These are phyloP conservation scores for Mycena metata DNA, from an alignment of 768 basidiomycete genomes.

Conservation along the genomic window DNA sequence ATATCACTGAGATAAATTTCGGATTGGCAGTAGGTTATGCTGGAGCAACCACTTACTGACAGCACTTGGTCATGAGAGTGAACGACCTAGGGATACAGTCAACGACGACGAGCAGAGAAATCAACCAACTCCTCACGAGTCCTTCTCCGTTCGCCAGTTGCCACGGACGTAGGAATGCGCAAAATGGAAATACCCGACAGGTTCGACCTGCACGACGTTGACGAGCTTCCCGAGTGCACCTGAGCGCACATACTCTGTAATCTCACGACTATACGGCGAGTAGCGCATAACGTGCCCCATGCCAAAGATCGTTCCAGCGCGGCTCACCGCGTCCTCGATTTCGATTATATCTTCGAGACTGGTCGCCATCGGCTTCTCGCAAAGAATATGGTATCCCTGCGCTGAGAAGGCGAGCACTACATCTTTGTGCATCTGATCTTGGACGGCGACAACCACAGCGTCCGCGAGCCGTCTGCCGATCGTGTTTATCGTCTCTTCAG, in stretches of 20 bases:
- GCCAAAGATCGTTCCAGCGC: conserved; percentile 82
- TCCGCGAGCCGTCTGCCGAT: conserved; percentile 83
- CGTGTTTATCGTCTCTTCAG: conserved; percentile 72
- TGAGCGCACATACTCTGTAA: conserved; percentile 79
- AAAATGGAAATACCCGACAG: conserved; percentile 90
- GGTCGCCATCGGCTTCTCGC: conserved; percentile 95
- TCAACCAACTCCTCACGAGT: too few relatives aligned
- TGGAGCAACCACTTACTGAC: conserved; percentile 72
- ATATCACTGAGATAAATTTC: conserved; percentile 73
- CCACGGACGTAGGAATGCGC: conserved; percentile 91
- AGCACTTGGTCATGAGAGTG: conserved; percentile 90
- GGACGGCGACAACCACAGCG: conserved; percentile 84
- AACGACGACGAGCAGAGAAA: too few relatives aligned
- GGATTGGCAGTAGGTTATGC: conserved; percentile 3
- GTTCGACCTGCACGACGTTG: conserved; percentile 88
- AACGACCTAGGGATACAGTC: conserved; percentile 67
- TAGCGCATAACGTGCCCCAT: conserved; percentile 93
- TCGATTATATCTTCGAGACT: conserved; percentile 76
- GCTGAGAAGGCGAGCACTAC: conserved; percentile 80
- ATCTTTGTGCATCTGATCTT: conserved; percentile 83
- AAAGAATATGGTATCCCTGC: conserved; percentile 90
- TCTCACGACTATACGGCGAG: conserved; percentile 82
- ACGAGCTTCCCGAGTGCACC: conserved; percentile 81
- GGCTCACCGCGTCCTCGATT: conserved; percentile 80
- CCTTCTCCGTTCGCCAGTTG: conserved; percentile 79